A percentile compares a stretch with the other conserved stretches of the same genome.
phyloP scores from a whole-genome alignment of 441 rosid genomes.

The Daphne laureola region DNA sequence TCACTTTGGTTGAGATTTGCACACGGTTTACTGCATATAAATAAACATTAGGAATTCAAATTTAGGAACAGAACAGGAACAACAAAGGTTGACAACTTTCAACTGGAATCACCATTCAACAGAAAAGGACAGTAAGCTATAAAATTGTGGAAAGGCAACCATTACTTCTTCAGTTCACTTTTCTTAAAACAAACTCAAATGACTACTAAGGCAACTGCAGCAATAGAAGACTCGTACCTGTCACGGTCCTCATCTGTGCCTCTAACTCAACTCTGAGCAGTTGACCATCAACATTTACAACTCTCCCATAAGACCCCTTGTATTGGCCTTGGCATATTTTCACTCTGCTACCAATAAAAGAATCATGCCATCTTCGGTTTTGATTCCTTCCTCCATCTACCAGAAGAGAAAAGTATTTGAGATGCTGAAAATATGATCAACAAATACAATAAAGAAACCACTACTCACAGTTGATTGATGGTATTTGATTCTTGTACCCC shows the following conservation, averaged over 20 bases:
- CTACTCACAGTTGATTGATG: conserved; percentile 21
- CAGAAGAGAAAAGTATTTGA: background rate
- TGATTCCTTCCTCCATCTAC: conserved; percentile 49
- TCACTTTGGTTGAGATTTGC: conserved; percentile 67
- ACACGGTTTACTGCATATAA: conserved; percentile 62
- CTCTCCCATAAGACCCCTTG: conserved; percentile 86
- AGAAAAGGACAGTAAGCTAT: no score
- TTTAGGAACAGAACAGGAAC: background rate
- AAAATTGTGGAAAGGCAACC: no score
- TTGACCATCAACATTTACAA: conserved; percentile 71
- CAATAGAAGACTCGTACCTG: conserved; percentile 46
- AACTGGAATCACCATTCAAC: no score
- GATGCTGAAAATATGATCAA: background rate
- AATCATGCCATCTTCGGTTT: conserved; percentile 78
- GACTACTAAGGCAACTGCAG: background rate
- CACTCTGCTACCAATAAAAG: conserved; percentile 66
- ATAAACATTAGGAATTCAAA: conserved; percentile 10
- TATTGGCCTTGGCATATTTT: conserved; percentile 72
- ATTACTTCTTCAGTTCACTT: no score
- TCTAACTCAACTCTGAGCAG: conserved; percentile 79
- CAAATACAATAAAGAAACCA: background rate
- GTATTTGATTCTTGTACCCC: conserved; percentile 40
- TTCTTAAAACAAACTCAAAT: background rate
- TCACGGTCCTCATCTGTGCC: conserved; percentile 73
- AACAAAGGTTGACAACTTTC: no score